Conservation (phyloP, 805 yeast genomes). For the Candida bentonensis region DNA sequence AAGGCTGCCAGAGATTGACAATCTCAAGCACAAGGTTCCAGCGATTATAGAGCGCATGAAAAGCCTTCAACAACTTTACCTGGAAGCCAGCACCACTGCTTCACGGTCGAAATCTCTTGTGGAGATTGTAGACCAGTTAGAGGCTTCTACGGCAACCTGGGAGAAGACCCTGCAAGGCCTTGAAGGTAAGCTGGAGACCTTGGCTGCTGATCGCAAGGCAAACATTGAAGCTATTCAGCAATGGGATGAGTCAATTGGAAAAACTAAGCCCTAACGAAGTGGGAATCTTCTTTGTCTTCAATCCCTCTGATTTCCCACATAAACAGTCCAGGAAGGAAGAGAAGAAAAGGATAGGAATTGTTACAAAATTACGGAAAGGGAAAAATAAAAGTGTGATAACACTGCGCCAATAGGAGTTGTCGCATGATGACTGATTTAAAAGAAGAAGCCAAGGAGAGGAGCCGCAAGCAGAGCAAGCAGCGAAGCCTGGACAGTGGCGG, state of each 20-base stretch:
- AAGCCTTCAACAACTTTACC: neutral
- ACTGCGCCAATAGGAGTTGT: too few species aligned
- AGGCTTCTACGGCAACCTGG: neutral
- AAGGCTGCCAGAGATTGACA: neutral
- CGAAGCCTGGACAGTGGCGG: too few species aligned
- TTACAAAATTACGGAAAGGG: too few species aligned
- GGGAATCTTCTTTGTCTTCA: too few species aligned
- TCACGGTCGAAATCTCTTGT: neutral
- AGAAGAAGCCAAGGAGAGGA: neutral
- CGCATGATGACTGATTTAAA: too few species aligned
- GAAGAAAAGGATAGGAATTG: too few species aligned
- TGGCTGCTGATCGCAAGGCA: neutral
- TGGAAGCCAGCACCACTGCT: neutral
- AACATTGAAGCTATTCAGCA: neutral
- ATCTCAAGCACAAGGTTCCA: neutral
- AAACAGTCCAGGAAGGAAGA: too few species aligned
- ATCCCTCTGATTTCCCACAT: too few species aligned
- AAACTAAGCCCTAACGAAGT: too few species aligned
- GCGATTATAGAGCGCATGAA: neutral
- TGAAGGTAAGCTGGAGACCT: neutral
- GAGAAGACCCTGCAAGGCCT: neutral
- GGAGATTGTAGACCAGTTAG: neutral
- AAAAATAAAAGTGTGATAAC: too few species aligned
- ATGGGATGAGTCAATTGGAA: too few species aligned
- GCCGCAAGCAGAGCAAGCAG: neutral